Base-by-base conservation (phyloP, 2,329 filamentous ascomycete species). In the Fusarium guadeloupense region DNA sequence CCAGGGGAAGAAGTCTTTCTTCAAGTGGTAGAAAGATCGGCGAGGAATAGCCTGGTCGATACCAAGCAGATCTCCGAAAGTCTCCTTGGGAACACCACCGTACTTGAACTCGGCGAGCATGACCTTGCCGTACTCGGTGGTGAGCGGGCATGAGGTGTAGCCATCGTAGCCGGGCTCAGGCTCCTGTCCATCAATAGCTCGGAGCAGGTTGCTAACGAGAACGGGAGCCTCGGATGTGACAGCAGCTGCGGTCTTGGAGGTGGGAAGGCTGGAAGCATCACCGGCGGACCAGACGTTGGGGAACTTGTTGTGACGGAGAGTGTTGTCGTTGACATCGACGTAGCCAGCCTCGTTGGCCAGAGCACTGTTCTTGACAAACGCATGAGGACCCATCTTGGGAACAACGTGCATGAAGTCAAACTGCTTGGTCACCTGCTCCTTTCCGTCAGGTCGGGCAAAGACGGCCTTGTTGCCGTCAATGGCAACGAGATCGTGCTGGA, bases 1-100 rank as follows among this genome's bases (percentile, higher is more conserved):
- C 85, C 85, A 88, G 0, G 86, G 86, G 73, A 89, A 89, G 66
- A 89, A 89, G 67, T 88, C 81, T 74, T 86, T 88, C 77, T 89
- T 89, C 38, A 89, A 64, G 64, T 87, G 76, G 62, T 85, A 89
- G 68, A 89, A 89, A 0, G 81, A 75, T 4, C 81, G 79, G 4
- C 85, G 79, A 3, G 86, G 86, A 9, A 74, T 73, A 0, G 71
- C 79, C 71, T 89, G 86, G 64, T 88, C 84, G 7, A 88, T 77
- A 1, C 84, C 85, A 13, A 87, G 72, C 69, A 72, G 74, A 4
- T 77, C 72, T 5, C 75, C 78, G 59, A 89, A 89, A 1, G 86
- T 88, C 77, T 89, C 86, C 70, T 88, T 86, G 7, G 86, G 85
- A 61, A 78, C 78, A 9, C 83, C 84, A 3, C 83, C 85, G 58